Percentiles rank a stretch among this genome's conserved stretches.
Conservation (phyloP, 768 basidiomycete genomes). For the Trametes elegans region DNA sequence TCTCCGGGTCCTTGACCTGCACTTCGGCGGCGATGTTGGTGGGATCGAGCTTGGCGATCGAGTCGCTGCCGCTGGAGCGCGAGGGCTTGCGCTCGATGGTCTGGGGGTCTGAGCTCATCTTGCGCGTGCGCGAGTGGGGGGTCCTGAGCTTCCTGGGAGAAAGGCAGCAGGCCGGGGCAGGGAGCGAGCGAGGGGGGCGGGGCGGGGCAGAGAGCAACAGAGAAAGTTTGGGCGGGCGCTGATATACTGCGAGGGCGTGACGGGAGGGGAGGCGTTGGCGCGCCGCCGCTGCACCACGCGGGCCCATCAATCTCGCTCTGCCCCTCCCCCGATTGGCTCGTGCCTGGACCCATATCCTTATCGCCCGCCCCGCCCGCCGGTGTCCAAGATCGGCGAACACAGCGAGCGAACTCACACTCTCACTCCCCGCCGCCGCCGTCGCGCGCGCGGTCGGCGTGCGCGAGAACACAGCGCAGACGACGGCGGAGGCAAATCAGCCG, state of each 20-base stretch:
- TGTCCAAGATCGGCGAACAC: too few relatives aligned
- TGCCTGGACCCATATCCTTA: constrained; percentile 15
- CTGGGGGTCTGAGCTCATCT: not conserved
- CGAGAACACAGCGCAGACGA: too few relatives aligned
- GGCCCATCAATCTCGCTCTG: constrained; percentile 10
- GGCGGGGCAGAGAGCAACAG: constrained; percentile 18
- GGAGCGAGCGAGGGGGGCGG: not conserved
- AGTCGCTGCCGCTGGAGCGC: constrained; percentile 20
- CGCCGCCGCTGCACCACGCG: constrained; percentile 15
- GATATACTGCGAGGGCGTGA: constrained; percentile 4
- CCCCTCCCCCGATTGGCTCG: not conserved
- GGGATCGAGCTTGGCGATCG: constrained; percentile 28
- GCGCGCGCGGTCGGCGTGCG: too few relatives aligned
- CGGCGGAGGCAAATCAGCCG: too few relatives aligned
- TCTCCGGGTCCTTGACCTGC: constrained; percentile 15
- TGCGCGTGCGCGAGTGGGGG: not conserved
- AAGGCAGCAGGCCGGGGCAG: not conserved
- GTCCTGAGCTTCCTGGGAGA: not conserved
- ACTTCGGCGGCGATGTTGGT: constrained; percentile 20
- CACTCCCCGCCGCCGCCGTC: not conserved
- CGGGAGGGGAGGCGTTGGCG: not conserved
- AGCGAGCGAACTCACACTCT: too few relatives aligned
- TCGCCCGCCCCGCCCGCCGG: not conserved
- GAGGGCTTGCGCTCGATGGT: constrained; percentile 25
- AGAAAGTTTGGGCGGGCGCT: constrained; percentile 6